Evolutionary conservation across 306 rosid genomes (phyloP).

Genomic region (peach (Prunus persica)): Prunus_persica_NCBIv2 NC_034015.1:22155501-22156000

Average conservation of each 20-base stretch:
- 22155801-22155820: too few relatives aligned
- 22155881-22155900: background rate
- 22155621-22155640: too few relatives aligned
- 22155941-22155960: background rate
- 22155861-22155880: background rate
- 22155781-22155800: background rate
- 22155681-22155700: background rate
- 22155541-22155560: background rate
- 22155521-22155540: background rate
- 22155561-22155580: background rate
- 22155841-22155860: background rate
- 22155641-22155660: background rate
- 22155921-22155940: background rate
- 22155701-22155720: too few relatives aligned
- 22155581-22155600: background rate
- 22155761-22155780: background rate
- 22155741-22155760: background rate
- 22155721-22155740: background rate
- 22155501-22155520: background rate
- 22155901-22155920: background rate
- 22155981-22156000: conserved; percentile 38
- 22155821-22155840: background rate
- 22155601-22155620: background rate
- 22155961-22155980: background rate
- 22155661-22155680: background rate